Evolutionary conservation across 1,284 basidiomycete species (phyloP).

Genomic region (Peniophora sp.): DNA sequence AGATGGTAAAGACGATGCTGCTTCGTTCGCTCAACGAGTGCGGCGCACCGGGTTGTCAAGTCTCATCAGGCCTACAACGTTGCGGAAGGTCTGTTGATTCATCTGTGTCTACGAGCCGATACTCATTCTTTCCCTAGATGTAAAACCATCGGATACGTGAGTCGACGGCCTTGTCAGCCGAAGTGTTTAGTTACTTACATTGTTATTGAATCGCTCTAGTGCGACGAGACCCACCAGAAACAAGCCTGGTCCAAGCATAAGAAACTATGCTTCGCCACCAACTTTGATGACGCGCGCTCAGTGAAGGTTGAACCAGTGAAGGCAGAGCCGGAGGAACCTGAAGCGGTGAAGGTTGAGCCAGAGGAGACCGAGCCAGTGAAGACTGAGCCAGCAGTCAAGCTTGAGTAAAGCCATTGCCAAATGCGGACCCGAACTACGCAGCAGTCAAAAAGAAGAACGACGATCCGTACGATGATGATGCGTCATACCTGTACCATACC

Average conservation of each 20-base stretch:
- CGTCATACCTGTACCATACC: no score
- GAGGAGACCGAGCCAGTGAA: not conserved
- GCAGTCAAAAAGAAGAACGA: no score
- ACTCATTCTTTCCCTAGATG: not conserved
- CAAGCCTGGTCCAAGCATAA: conserved; percentile 2
- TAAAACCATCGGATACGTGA: conserved; percentile 2
- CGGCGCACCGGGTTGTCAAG: not conserved
- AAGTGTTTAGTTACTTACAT: not conserved
- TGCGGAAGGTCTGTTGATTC: not conserved
- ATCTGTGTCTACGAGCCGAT: not conserved
- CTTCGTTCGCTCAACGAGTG: not conserved
- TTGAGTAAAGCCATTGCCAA: not conserved
- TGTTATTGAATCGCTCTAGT: not conserved
- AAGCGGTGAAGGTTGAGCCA: not conserved
- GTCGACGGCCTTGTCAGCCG: not conserved
- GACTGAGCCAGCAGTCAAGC: not conserved
- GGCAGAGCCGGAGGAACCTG: not conserved
- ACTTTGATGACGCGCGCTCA: not conserved
- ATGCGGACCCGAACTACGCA: no score
- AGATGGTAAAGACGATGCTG: not conserved
- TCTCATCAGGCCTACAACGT: not conserved
- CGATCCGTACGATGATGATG: no score
- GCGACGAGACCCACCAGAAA: conserved; percentile 1
- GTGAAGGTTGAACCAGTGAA: not conserved
- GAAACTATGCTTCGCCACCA: not conserved